Percentiles rank a stretch among this genome's conserved stretches.
Conservation (phyloP, 1,139 yeast species). For the Pichia sp. region DNA sequence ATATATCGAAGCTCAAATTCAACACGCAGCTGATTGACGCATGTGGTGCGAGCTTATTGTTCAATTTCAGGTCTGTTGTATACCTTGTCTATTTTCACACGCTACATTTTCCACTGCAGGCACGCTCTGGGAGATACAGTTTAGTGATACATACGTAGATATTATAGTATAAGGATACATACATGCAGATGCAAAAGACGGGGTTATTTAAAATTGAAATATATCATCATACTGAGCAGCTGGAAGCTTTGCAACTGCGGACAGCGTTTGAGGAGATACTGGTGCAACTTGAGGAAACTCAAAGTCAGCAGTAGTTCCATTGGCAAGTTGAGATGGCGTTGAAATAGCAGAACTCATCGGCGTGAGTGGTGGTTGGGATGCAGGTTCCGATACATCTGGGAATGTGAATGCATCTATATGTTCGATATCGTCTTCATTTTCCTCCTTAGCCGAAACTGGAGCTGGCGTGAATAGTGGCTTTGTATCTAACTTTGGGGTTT, state of each 20-base stretch:
- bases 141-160: no score
- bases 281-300: conserved; percentile 2
- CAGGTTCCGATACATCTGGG: conserved; percentile 11
- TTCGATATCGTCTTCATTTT: conserved; percentile 6
- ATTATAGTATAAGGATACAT: no score
- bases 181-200: no score
- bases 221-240: conserved; percentile 5
- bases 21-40: no score
- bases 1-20: no score
- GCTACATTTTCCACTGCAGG: no score
- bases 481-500: background rate
- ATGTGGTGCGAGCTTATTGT: no score
- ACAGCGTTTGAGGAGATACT: background rate
- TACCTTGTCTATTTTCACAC: no score
- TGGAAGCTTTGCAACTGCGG: background rate
- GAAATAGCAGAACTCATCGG: background rate
- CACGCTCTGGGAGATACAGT: no score
- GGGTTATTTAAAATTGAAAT: conserved; percentile 6
- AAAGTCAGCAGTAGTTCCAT: background rate
- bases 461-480: background rate
- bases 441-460: no score
- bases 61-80: no score
- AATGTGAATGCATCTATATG: conserved; percentile 13
- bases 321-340: background rate
- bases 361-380: background rate